These are phyloP conservation scores for Pochonia chlamydosporia DNA, from an alignment of 2,329 filamentous ascomycete species.

Conservation along the genomic window DNA sequence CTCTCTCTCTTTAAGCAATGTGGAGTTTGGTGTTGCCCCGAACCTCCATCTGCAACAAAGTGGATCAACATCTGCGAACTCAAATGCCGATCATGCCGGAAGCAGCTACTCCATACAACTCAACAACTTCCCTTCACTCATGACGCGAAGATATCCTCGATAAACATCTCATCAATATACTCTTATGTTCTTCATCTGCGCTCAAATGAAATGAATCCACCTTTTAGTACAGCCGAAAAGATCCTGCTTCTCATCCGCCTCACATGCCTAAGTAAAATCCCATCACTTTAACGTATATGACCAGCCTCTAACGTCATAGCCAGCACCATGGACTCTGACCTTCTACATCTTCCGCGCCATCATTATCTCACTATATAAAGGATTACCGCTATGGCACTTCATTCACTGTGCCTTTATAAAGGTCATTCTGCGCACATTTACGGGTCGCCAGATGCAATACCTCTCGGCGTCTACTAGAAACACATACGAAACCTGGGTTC, in stretches of 20 bases:
- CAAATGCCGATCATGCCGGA: no score
- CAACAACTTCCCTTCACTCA: no score
- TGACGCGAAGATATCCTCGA: no score
- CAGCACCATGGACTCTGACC: not conserved
- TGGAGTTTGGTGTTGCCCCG: no score
- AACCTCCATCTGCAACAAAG: no score
- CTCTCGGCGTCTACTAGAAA: slow-evolving; percentile 4
- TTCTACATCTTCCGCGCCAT: not conserved
- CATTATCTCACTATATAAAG: not conserved
- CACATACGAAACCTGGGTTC: slow-evolving; percentile 7
- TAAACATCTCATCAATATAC: no score
- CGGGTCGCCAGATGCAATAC: slow-evolving; percentile 8
- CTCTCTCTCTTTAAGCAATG: no score
- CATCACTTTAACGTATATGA: not conserved
- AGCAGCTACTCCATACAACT: no score
- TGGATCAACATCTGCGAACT: no score
- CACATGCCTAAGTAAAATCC: not conserved
- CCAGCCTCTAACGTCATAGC: not conserved
- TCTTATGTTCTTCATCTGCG: no score
- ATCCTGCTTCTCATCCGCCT: not conserved
- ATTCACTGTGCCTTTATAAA: slow-evolving; percentile 4
- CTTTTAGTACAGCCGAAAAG: not conserved
- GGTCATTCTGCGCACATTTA: slow-evolving; percentile 1
- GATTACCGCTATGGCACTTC: not conserved
- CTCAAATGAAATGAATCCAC: slow-evolving; percentile 3